These are phyloP conservation scores for Hypoxylon crocopeplum DNA, from an alignment of 495 filamentous ascomycete genomes.

Conservation along the genomic window DNA sequence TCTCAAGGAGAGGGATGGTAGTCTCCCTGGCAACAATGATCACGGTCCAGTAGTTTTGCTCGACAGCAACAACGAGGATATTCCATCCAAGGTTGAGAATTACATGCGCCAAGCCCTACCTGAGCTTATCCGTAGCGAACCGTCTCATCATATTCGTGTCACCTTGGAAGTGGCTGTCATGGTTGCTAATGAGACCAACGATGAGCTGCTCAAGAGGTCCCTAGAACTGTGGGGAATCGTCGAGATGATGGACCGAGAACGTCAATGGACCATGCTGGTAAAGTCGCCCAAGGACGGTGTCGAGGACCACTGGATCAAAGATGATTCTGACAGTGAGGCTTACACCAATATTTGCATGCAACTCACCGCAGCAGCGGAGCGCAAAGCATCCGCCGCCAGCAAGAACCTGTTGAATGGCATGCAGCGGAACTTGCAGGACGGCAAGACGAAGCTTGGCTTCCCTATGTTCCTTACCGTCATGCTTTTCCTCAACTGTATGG, in stretches of 20 bases:
- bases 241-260: slow-evolving; percentile 72
- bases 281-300: slow-evolving; percentile 40
- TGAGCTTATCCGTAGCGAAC: slow-evolving; percentile 68
- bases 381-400: slow-evolving; percentile 69
- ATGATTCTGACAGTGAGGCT: slow-evolving; percentile 51
- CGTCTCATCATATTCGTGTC: slow-evolving; percentile 70
- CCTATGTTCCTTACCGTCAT: slow-evolving; percentile 77
- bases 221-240: slow-evolving; percentile 81
- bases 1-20: slow-evolving; percentile 47
- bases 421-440: slow-evolving; percentile 75
- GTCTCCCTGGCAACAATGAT: slow-evolving; percentile 5
- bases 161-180: slow-evolving; percentile 67
- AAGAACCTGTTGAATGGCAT: slow-evolving; percentile 76
- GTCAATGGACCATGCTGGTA: slow-evolving; percentile 67
- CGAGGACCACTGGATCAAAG: slow-evolving; percentile 45
- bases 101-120: slow-evolving; percentile 73
- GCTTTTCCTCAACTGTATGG: slow-evolving; percentile 78
- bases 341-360: slow-evolving; percentile 68
- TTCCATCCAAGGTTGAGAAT: slow-evolving; percentile 68
- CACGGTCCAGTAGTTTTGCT: slow-evolving; percentile 54
- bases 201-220: slow-evolving; percentile 67
- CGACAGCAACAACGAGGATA: slow-evolving; percentile 71
- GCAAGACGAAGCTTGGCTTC: slow-evolving; percentile 70
- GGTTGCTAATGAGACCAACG: slow-evolving; percentile 62
- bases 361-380: slow-evolving; percentile 75